These are phyloP conservation scores for Suhomyces ambrosiae DNA, from an alignment of 1,139 yeast genomes.

Conservation along the genomic window DNA sequence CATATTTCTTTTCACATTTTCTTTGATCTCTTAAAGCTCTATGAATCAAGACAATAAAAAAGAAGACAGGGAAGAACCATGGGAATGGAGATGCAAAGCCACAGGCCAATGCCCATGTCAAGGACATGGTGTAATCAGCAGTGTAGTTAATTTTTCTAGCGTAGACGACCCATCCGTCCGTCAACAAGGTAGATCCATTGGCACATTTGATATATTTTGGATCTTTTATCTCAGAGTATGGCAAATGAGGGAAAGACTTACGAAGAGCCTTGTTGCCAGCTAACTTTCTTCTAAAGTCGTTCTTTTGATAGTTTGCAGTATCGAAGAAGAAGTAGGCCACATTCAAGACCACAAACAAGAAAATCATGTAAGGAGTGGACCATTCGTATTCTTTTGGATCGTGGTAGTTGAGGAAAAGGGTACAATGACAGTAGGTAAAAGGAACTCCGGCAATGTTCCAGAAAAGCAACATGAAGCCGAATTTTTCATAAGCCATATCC, in stretches of 20 bases:
- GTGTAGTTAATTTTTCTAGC: conserved; percentile 96
- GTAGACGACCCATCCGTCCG: conserved; percentile 91
- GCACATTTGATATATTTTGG: conserved; percentile 84
- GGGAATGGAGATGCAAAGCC: conserved; percentile 89
- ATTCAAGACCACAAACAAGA: conserved; percentile 58
- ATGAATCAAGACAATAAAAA: conserved; percentile 82
- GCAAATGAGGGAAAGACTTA: conserved; percentile 91
- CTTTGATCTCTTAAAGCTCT: conserved; percentile 85
- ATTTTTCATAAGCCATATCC: conserved; percentile 99
- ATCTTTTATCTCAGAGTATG: conserved; percentile 75
- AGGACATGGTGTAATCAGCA: conserved; percentile 85
- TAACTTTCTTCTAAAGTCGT: conserved; percentile 83
- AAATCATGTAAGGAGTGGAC: conserved; percentile 59
- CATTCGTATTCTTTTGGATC: conserved; percentile 80
- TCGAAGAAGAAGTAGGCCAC: conserved; percentile 90
- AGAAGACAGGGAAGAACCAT: conserved; percentile 93
- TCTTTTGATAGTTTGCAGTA: conserved; percentile 94
- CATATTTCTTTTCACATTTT: conserved; percentile 85
- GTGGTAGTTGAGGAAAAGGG: conserved; percentile 78
- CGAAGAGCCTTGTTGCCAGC: conserved; percentile 77
- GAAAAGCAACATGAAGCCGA: conserved; percentile 95
- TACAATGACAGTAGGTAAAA: conserved; percentile 93
- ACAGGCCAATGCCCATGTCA: conserved; percentile 90
- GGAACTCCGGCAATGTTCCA: conserved; percentile 99
- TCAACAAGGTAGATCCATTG: conserved; percentile 79